These are phyloP conservation scores for Syncephalastrum contaminatum DNA, from an alignment of 371 early-diverging fungal genomes.

Conservation along the genomic window DNA sequence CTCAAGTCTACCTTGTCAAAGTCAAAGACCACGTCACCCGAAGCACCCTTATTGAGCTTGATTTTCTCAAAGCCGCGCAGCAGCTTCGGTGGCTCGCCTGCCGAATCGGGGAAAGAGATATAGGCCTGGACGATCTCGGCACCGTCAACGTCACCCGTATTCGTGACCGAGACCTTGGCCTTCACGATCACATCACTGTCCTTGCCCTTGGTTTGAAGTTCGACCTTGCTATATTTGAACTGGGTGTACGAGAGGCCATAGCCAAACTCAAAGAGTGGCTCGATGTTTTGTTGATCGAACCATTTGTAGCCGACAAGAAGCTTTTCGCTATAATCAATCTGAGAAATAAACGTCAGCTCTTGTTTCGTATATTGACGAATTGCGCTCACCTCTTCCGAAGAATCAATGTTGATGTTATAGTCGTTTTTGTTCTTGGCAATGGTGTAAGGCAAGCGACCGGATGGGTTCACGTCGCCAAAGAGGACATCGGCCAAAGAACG, in stretches of 20 bases:
- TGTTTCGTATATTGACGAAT: background rate
- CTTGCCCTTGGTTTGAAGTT: background rate
- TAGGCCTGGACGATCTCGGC: constrained; percentile 61
- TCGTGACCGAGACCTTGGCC: constrained; percentile 34
- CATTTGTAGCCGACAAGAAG: constrained; percentile 52
- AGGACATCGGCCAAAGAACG: constrained; percentile 52
- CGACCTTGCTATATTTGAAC: constrained; percentile 35
- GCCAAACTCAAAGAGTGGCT: constrained; percentile 53
- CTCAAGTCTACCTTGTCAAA: constrained; percentile 25
- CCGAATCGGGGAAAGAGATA: constrained; percentile 42
- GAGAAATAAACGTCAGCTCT: background rate
- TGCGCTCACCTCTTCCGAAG: background rate
- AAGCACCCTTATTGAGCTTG: constrained; percentile 17
- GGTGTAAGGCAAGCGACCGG: constrained; percentile 54
- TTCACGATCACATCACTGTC: background rate
- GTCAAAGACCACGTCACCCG: constrained; percentile 22
- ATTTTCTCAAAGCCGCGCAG: constrained; percentile 48
- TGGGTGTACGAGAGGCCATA: constrained; percentile 57
- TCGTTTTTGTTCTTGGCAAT: constrained; percentile 30
- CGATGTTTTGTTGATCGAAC: constrained; percentile 41
- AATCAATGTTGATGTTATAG: constrained; percentile 22
- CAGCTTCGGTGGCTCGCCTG: constrained; percentile 41
- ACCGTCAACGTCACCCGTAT: constrained; percentile 52
- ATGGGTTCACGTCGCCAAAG: constrained; percentile 57
- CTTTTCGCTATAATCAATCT: constrained; percentile 48